These are phyloP conservation scores for Candida maris DNA, from an alignment of 805 yeast genomes.

Conservation along the genomic window DNA sequence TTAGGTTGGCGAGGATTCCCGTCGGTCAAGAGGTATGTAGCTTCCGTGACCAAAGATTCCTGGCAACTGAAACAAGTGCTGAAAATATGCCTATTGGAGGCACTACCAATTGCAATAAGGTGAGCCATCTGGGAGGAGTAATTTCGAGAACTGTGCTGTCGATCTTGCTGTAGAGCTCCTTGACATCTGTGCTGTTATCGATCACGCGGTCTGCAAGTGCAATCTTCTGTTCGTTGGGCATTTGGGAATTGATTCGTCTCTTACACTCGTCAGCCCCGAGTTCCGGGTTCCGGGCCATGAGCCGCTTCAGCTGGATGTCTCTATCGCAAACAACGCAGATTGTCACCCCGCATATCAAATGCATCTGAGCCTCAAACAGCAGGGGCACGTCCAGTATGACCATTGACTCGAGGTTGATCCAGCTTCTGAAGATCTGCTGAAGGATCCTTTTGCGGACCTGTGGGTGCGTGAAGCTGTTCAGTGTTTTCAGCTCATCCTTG, in stretches of 20 bases:
- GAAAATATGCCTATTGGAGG: constrained; percentile 19
- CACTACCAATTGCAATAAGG: constrained; percentile 12
- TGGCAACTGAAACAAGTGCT: constrained; percentile 4
- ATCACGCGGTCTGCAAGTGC: constrained; percentile 62
- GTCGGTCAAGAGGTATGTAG: background rate
- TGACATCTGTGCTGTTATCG: constrained; percentile 52
- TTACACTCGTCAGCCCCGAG: constrained; percentile 62
- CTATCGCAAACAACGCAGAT: constrained; percentile 64
- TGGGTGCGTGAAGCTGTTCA: constrained; percentile 85
- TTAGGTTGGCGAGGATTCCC: too few relatives aligned
- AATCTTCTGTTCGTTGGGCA: constrained; percentile 58
- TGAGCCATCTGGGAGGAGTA: constrained; percentile 33
- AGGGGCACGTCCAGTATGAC: constrained; percentile 88
- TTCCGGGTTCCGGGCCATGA: constrained; percentile 64
- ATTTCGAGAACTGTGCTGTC: constrained; percentile 36
- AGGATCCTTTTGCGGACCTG: constrained; percentile 70
- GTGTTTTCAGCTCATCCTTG: constrained; percentile 48
- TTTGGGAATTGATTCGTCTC: constrained; percentile 72
- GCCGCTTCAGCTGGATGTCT: constrained; percentile 58
- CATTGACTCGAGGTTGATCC: constrained; percentile 52
- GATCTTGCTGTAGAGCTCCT: constrained; percentile 41
- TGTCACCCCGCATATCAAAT: constrained; percentile 64
- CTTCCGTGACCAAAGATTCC: constrained; percentile 1
- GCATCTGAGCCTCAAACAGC: constrained; percentile 74
- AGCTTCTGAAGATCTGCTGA: constrained; percentile 51